Conservation (phyloP, 2,329 filamentous ascomycete genomes). For the Fusarium proliferatum region DNA sequence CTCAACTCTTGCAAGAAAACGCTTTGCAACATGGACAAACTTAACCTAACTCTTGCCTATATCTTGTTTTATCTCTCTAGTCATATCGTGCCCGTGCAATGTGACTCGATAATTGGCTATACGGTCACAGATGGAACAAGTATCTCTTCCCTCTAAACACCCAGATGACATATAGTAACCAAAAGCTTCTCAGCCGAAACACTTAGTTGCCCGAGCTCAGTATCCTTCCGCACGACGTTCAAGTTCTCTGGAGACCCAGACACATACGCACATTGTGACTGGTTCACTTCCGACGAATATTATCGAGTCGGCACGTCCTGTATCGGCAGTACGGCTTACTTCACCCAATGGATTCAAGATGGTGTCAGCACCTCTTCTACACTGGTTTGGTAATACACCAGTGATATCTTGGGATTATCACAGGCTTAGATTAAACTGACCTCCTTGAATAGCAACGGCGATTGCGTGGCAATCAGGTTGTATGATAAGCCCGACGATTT, state of each 20-base stretch:
- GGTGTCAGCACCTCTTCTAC: not conserved
- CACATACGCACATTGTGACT: not conserved
- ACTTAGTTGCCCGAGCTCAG: not conserved
- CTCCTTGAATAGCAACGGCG: not conserved
- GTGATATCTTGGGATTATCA: too few species aligned
- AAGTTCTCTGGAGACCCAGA: not conserved
- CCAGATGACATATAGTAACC: not conserved
- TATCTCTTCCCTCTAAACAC: not conserved
- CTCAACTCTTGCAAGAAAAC: not conserved
- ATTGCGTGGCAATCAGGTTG: not conserved
- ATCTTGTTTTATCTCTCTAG: accelerated
- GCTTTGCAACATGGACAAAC: not conserved
- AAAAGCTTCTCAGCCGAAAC: not conserved
- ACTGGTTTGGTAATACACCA: not conserved
- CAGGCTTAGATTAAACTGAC: too few species aligned
- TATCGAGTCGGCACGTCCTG: not conserved
- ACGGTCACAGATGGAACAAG: not conserved
- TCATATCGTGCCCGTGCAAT: not conserved
- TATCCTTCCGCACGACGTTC: not conserved
- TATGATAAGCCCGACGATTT: accelerated
- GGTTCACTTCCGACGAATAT: not conserved
- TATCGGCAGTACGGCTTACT: not conserved
- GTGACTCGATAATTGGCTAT: not conserved
- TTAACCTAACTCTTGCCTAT: accelerated
- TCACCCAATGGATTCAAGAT: not conserved